A percentile compares a stretch with the other conserved stretches of the same genome.
These are phyloP conservation scores for Rosa lucieae DNA, from an alignment of 306 rosid genomes.

Conservation along the genomic window DNA sequence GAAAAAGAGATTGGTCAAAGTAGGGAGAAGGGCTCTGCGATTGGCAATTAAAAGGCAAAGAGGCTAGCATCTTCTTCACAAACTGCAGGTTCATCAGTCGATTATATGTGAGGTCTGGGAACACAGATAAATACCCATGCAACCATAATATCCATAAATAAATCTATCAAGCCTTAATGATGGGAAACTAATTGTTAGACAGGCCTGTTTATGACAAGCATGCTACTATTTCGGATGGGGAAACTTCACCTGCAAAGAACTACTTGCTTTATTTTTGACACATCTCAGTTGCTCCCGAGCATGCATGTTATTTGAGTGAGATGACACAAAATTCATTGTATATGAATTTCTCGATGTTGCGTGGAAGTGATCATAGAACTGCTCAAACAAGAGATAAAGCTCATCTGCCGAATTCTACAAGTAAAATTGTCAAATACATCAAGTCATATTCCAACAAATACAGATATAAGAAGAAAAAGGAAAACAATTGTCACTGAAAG, in stretches of 20 bases:
- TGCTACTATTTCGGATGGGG: background rate
- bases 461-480: background rate
- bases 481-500: background rate
- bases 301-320: constrained; percentile 81
- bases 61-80: constrained; percentile 91
- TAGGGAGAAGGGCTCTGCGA: constrained; percentile 97
- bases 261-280: constrained; percentile 68
- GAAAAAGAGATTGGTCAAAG: constrained; percentile 89
- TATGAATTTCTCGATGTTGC: constrained; percentile 68
- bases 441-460: background rate
- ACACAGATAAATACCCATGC: constrained; percentile 4
- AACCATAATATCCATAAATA: background rate
- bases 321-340: constrained; percentile 78
- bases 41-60: constrained; percentile 86
- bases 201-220: background rate
- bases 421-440: constrained; percentile 30
- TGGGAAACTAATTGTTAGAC: background rate
- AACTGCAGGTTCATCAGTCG: constrained; percentile 56
- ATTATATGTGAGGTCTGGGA: constrained; percentile 22
- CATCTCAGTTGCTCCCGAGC: constrained; percentile 71
- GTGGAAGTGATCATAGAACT: constrained; percentile 80
- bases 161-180: constrained; percentile 4
- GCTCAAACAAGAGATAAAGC: constrained; percentile 83
- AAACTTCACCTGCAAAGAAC: constrained; percentile 66
- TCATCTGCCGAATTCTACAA: constrained; percentile 83